Evolutionary conservation across 2,329 filamentous ascomycete species (phyloP).

Genomic region (Ceratocystis destructans): DNA sequence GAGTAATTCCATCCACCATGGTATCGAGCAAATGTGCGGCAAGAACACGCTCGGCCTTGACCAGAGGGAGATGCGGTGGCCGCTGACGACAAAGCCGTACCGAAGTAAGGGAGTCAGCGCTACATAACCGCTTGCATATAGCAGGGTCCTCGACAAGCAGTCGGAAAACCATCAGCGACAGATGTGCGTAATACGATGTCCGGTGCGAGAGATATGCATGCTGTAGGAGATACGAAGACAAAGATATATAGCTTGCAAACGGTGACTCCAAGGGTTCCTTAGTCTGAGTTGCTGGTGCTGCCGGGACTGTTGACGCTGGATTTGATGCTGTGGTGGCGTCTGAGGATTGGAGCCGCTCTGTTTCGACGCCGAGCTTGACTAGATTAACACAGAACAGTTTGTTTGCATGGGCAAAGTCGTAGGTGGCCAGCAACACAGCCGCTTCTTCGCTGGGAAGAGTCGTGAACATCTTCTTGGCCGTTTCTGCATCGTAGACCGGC

Average conservation of each 20-base stretch:
- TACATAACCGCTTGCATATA: slow-evolving; percentile 72
- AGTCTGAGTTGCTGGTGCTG: neutral
- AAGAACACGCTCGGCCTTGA: slow-evolving; percentile 57
- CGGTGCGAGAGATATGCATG: slow-evolving; percentile 77
- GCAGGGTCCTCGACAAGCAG: slow-evolving; percentile 74
- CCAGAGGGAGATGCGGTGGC: slow-evolving; percentile 67
- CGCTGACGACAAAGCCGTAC: slow-evolving; percentile 83
- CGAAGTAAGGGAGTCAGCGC: slow-evolving; percentile 55
- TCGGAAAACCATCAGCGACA: slow-evolving; percentile 73
- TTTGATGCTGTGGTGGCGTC: neutral
- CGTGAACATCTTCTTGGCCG: slow-evolving; percentile 67
- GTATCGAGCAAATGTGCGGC: slow-evolving; percentile 69
- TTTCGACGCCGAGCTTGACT: slow-evolving; percentile 49
- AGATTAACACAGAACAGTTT: slow-evolving; percentile 87
- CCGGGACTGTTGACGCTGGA: neutral
- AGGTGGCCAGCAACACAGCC: slow-evolving; percentile 68
- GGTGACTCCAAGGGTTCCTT: slow-evolving; percentile 43
- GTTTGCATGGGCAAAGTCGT: slow-evolving; percentile 89
- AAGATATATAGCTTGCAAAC: slow-evolving; percentile 68
- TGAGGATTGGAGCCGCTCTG: slow-evolving; percentile 29
- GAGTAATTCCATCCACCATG: slow-evolving; percentile 81
- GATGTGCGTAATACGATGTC: slow-evolving; percentile 67
- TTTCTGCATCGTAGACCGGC: slow-evolving; percentile 55
- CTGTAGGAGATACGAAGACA: slow-evolving; percentile 84
- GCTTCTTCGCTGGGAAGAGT: slow-evolving; percentile 53